A percentile compares a stretch with the other conserved stretches of the same genome.
These are phyloP conservation scores for Fusarium pseudocircinatum DNA, from an alignment of 2,329 filamentous ascomycete genomes.

Conservation along the genomic window DNA sequence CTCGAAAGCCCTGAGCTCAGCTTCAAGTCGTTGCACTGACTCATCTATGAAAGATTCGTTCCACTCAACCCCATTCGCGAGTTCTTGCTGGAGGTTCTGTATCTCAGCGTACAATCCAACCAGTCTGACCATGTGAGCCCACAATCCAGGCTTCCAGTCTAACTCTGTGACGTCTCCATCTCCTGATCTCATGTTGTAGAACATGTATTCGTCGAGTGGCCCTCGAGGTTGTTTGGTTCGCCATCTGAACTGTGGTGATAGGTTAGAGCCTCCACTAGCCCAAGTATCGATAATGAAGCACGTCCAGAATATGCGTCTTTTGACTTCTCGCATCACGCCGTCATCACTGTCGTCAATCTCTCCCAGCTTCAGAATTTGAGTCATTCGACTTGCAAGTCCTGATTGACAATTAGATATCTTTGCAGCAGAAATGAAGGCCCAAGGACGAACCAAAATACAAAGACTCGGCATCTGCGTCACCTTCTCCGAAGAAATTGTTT, in stretches of 20 bases:
- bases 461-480: constrained; percentile 45
- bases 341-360: constrained; percentile 31
- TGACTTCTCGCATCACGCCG: constrained; percentile 43
- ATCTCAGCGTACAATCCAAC: constrained; percentile 47
- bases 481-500: constrained; percentile 45
- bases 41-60: constrained; percentile 43
- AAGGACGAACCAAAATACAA: constrained; percentile 46
- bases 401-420: not conserved
- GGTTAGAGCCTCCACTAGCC: constrained; percentile 46
- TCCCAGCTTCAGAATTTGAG: constrained; percentile 45
- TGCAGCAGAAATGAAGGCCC: rapidly evolving
- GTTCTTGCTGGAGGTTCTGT: constrained; percentile 45
- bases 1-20: constrained; percentile 40
- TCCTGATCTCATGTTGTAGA: constrained; percentile 36
- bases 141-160: constrained; percentile 44
- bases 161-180: constrained; percentile 29
- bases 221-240: constrained; percentile 21
- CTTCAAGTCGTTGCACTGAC: constrained; percentile 28
- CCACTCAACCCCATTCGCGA: constrained; percentile 44
- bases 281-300: constrained; percentile 49
- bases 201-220: constrained; percentile 46
- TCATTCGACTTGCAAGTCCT: constrained; percentile 48
- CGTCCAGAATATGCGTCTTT: constrained; percentile 48
- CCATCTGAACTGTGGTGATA: constrained; percentile 42
- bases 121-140: constrained; percentile 47